Base-by-base conservation (phyloP, 164 flowering plant genomes). In the Taxillus chinensis region DNA sequence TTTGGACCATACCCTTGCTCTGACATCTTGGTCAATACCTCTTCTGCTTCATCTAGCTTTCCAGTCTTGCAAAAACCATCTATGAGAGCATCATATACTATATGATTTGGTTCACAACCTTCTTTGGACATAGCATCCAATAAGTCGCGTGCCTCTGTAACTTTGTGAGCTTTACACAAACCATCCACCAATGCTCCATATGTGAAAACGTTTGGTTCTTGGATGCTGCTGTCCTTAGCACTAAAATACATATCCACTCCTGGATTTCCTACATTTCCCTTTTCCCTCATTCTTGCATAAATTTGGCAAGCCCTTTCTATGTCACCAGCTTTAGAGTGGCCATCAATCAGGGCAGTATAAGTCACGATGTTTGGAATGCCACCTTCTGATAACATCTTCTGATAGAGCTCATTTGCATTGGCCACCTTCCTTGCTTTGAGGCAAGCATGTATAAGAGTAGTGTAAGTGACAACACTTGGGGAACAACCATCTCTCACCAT, bases 31-130 rank as follows among this genome's bases (percentile, higher is more conserved):
- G 76, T 43, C 69, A 82, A 81, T 27, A 92, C 84, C 62, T 77
- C 78, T 66, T 84, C 90, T 48, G 98, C 95, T 73, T 87, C 91
- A 51, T 92, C 95, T 45, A 92, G 75, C 71, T 83, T 87, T 38
- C 98, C 98, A 67, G 62, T 80, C 79, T 92, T 89, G 79, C 96
- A 90, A 66, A 87, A 83, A 40, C 98, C 95, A 82, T 92, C 96
- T 61, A 92, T 89, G 50, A 92, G 90, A 64, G 98, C 89, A 80
- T 86, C 90, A 78, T 86, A 86, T 5, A 92, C 89, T 49, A 86
- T 74, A 39, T 80, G 78, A 66, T 89, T 90, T 14, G 98, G 96
- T 64, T 81, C 82, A 78, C 90, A 87, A 65, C 86, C 86, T 65
- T 63, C 78, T 11, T 39, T 61, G 41, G 73, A 64, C 96, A 90